These are phyloP conservation scores for Acacia melanoxylon DNA, from an alignment of 306 rosid species.

Conservation along the genomic window DNA sequence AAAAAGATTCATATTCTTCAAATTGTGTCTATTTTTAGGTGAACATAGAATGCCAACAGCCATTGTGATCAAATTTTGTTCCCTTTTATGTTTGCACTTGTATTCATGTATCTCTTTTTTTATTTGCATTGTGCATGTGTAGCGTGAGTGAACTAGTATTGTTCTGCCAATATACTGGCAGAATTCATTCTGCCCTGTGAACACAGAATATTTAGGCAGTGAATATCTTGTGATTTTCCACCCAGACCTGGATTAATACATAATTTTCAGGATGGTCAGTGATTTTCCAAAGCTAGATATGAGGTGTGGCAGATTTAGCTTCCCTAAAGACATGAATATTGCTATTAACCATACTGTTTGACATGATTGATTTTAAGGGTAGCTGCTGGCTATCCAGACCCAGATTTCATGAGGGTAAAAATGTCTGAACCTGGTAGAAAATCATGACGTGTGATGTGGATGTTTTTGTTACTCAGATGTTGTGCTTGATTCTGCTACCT, in stretches of 20 bases:
- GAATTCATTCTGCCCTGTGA: background rate
- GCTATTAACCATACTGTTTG: background rate
- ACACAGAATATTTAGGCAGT: background rate
- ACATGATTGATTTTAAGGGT: background rate
- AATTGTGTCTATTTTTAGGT: background rate
- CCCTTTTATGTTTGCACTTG: background rate
- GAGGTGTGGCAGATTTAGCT: background rate
- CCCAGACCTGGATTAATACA: background rate
- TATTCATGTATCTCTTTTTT: background rate
- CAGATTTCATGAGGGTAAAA: background rate
- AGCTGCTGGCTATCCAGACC: background rate
- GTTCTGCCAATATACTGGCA: background rate
- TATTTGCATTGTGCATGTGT: background rate
- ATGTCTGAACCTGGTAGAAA: background rate
- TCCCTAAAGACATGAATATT: background rate
- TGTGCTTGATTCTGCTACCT: constrained; percentile 15
- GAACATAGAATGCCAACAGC: background rate
- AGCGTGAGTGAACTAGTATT: background rate
- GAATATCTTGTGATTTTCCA: background rate
- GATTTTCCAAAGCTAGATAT: constrained; percentile 1
- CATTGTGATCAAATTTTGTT: background rate
- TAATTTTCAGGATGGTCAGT: background rate
- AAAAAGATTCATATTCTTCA: background rate
- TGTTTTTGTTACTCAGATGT: background rate
- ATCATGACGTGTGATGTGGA: background rate